Evolutionary conservation across 2,329 filamentous ascomycete genomes (phyloP).

Genomic region (Fulvia fulva): DNA sequence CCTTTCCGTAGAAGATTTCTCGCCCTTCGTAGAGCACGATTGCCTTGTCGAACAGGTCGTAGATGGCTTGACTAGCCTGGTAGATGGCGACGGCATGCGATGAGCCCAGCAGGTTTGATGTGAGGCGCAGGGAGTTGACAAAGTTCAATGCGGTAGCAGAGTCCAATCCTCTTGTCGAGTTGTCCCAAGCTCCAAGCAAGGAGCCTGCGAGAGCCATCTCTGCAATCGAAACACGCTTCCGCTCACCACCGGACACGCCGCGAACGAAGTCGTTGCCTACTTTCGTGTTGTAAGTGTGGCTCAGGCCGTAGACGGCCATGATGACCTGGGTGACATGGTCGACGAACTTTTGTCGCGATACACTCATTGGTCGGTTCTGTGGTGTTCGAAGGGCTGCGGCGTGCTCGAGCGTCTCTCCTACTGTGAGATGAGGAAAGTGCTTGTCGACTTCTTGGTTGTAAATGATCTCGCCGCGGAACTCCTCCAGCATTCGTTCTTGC

Average conservation of each 20-base stretch:
- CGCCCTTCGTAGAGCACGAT: slow-evolving; percentile 71
- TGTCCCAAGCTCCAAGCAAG: slow-evolving; percentile 44
- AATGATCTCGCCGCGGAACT: slow-evolving; percentile 45
- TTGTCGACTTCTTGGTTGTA: slow-evolving; percentile 48
- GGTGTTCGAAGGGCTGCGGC: slow-evolving; percentile 53
- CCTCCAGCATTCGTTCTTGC: slow-evolving; percentile 42
- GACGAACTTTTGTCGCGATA: slow-evolving; percentile 42
- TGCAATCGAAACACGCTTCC: slow-evolving; percentile 58
- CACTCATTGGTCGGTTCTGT: slow-evolving; percentile 34
- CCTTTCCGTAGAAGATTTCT: slow-evolving; percentile 71
- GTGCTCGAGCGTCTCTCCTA: slow-evolving; percentile 55
- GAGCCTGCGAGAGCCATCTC: slow-evolving; percentile 46
- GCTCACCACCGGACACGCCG: slow-evolving; percentile 53
- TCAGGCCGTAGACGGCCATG: slow-evolving; percentile 53
- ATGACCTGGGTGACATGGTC: slow-evolving; percentile 48
- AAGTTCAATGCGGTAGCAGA: slow-evolving; percentile 58
- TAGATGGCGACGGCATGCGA: slow-evolving; percentile 58
- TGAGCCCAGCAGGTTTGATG: slow-evolving; percentile 47
- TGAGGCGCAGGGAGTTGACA: slow-evolving; percentile 49
- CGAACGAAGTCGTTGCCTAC: slow-evolving; percentile 58
- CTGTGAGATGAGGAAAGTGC: slow-evolving; percentile 56
- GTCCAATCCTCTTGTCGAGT: slow-evolving; percentile 50
- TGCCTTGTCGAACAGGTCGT: slow-evolving; percentile 69
- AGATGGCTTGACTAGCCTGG: slow-evolving; percentile 48
- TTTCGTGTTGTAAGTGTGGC: slow-evolving; percentile 54